phyloP scores from a whole-genome alignment of 116 monocot genomes.

The Papilionanthe hybrid region DNA sequence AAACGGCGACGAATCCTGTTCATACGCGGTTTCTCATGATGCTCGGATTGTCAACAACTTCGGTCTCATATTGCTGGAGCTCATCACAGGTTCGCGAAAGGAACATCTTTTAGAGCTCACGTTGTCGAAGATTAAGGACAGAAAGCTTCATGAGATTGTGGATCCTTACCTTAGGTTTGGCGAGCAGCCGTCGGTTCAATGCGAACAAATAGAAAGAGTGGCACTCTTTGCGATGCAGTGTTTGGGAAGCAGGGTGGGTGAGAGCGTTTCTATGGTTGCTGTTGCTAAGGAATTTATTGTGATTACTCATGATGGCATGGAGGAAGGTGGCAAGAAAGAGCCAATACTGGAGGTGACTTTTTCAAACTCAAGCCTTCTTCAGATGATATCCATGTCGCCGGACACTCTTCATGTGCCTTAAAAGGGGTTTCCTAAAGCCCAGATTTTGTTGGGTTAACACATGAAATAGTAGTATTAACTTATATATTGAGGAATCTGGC shows the following conservation, averaged over 20 bases:
- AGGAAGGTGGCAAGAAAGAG: conserved; percentile 23
- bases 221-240: conserved; percentile 44
- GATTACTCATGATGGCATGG: conserved; percentile 27
- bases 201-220: conserved; percentile 54
- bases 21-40: conserved; percentile 18
- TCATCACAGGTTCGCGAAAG: conserved; percentile 42
- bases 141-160: conserved; percentile 54
- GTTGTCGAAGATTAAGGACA: conserved; percentile 38
- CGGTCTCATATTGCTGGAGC: conserved; percentile 60
- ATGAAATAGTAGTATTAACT: background rate
- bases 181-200: conserved; percentile 23
- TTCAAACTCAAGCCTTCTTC: conserved; percentile 83
- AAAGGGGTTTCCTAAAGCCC: background rate
- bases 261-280: conserved; percentile 30
- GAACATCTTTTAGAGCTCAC: conserved; percentile 24
- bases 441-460: background rate
- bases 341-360: conserved; percentile 56
- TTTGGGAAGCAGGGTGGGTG: conserved; percentile 25
- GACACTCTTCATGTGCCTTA: conserved; percentile 36
- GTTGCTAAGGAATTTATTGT: conserved; percentile 48
- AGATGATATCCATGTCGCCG: conserved; percentile 82
- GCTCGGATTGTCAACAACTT: conserved; percentile 41
- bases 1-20: conserved; percentile 11
- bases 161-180: conserved; percentile 49
- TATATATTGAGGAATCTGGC: background rate